phyloP scores from a whole-genome alignment of 352 stramenopile genomes.

The Phytophthora fragariae region DNA sequence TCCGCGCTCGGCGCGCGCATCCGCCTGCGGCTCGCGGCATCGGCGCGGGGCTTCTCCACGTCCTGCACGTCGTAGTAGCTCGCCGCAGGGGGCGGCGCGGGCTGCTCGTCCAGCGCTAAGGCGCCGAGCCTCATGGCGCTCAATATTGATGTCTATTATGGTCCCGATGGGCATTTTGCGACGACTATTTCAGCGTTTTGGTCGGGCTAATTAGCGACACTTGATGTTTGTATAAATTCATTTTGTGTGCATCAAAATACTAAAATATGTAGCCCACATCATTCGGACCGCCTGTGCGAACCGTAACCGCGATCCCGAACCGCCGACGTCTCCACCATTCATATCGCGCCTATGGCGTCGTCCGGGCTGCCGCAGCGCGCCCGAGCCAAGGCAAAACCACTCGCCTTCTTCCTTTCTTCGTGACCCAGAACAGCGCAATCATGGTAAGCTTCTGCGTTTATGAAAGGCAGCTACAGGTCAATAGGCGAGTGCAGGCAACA shows the following conservation, averaged over 20 bases:
- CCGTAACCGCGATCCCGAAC: slow-evolving; percentile 32
- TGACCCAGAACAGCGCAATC: slow-evolving; percentile 82
- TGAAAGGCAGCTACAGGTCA: slow-evolving; percentile 6
- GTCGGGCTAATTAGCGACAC: neutral
- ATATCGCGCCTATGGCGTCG: slow-evolving; percentile 36
- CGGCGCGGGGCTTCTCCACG: slow-evolving; percentile 1
- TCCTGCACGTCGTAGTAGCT: neutral
- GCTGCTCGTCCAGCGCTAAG: slow-evolving; percentile 33
- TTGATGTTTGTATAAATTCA: slow-evolving; percentile 1
- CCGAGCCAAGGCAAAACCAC: slow-evolving; percentile 56
- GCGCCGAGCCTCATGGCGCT: slow-evolving; percentile 63
- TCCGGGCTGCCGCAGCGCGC: neutral
- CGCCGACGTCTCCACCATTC: slow-evolving; percentile 60
- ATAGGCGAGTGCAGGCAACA: neutral
- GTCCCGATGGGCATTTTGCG: neutral
- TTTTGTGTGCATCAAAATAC: neutral
- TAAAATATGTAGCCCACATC: slow-evolving; percentile 36
- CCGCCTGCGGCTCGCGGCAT: slow-evolving; percentile 7
- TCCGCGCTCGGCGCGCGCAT: slow-evolving; percentile 63
- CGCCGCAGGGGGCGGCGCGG: neutral
- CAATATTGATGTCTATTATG: slow-evolving; percentile 1
- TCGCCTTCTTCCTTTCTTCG: slow-evolving; percentile 92
- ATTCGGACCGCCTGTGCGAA: slow-evolving; percentile 27
- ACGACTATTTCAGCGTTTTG: neutral
- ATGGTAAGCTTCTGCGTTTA: slow-evolving; percentile 67